Evolutionary conservation across 768 basidiomycete genomes (phyloP).

Genomic region (Tylopilus balloui): DNA sequence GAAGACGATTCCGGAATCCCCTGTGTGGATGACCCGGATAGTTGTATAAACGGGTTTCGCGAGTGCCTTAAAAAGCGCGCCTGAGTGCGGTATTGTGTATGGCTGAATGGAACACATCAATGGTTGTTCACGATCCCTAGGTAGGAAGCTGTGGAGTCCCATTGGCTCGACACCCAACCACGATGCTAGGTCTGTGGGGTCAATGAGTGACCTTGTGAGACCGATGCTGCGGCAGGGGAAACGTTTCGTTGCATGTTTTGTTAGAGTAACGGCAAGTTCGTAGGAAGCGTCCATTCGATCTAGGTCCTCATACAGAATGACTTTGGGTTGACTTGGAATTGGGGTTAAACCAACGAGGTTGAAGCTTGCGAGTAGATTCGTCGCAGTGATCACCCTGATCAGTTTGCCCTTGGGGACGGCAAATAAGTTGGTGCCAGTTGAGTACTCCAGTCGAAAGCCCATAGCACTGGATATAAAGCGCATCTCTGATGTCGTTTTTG

Average conservation of each 20-base stretch:
- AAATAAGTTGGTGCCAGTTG: conserved; percentile 32
- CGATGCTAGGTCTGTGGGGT: conserved; percentile 71
- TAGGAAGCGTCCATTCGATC: conserved; percentile 78
- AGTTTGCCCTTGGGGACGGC: conserved; percentile 36
- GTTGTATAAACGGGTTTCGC: conserved; percentile 82
- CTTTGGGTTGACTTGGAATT: conserved; percentile 40
- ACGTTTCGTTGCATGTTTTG: conserved; percentile 60
- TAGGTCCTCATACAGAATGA: conserved; percentile 81
- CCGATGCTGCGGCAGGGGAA: conserved; percentile 71
- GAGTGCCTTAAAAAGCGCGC: conserved; percentile 86
- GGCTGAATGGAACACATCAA: conserved; percentile 63
- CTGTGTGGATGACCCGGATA: conserved; percentile 46
- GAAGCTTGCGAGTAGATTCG: conserved; percentile 45
- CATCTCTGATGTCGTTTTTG: conserved; percentile 54
- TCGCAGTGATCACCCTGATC: conserved; percentile 56
- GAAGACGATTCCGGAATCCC: conserved; percentile 69
- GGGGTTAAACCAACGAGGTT: conserved; percentile 26
- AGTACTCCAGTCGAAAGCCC: conserved; percentile 38
- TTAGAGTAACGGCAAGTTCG: conserved; percentile 75
- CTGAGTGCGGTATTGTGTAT: conserved; percentile 83
- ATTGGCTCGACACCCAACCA: conserved; percentile 75
- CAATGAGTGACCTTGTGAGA: conserved; percentile 71
- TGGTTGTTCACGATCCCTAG: conserved; percentile 78
- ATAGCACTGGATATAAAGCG: conserved; percentile 35
- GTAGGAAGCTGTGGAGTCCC: conserved; percentile 71